Base-by-base conservation (phyloP, 805 yeast genomes). In the Candida golubevii region DNA sequence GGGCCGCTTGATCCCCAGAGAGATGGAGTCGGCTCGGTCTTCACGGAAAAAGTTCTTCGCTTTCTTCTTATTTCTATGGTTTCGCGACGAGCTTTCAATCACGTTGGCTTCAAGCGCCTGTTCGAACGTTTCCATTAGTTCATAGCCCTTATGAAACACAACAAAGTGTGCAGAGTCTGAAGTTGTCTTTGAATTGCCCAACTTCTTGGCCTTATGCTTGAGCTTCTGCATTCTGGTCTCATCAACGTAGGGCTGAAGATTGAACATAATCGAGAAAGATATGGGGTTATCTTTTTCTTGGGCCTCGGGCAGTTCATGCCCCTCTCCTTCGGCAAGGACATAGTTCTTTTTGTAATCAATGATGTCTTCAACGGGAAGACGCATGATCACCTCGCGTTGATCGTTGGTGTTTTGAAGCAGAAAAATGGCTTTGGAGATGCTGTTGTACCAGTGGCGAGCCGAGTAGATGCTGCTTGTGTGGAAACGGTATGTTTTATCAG, bases 371-470 rank as follows among this genome's bases (percentile, higher is more conserved):
- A 85, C 56, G 0, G 97, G 97, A 4, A 91, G 78, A 53, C 85
- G 85, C 14, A 90, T 69, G 15, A 85, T 77, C 11, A 88, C 93
- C 47, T 83, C 82, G 53, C 83, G 83, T 11, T 82, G 83, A 23
- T 75, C 70, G 60, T 87, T 85, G 42, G 85, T 74, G 34, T 84
- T 75, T 1, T 89, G 74, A 14, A 62, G 51, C 42, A 62, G 63
- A 63, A 91, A 91, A 1, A 88, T 80, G 42, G 83, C 83, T 55
- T 85, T 88, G 51, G 85, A 86, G 36, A 91, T 63, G 8, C 75
- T 66, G 41, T 82, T 80, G 37, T 79, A 82, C 98, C 98, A 91
- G 13, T 82, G 77, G 46, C 85, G 74, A 0, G 97, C 97, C 7
- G 83, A 67, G 48, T 74, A 80, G 12, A 77, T 64, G 23, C 84